These are phyloP conservation scores for Sordaria brevicollis DNA, from an alignment of 495 filamentous ascomycete genomes.

Conservation along the genomic window DNA sequence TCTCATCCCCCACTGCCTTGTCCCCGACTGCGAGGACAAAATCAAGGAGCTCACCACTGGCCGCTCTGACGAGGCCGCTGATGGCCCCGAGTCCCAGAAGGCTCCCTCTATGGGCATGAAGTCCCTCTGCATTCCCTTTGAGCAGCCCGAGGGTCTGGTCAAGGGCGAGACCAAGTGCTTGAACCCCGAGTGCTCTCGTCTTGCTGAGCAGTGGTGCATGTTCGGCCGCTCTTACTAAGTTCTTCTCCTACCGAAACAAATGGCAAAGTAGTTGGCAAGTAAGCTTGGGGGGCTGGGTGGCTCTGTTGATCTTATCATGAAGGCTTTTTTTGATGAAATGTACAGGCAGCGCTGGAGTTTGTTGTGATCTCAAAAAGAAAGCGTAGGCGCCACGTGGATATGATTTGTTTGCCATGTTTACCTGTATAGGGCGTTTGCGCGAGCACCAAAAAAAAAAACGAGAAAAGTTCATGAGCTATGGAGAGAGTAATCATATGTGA, in stretches of 20 bases:
- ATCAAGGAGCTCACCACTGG: conserved; percentile 84
- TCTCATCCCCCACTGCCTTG: conserved; percentile 75
- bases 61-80: conserved; percentile 53
- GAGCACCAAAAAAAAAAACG: background rate
- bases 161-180: conserved; percentile 78
- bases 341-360: background rate
- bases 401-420: background rate
- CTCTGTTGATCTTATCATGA: background rate
- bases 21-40: conserved; percentile 77
- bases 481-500: background rate
- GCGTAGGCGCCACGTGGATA: background rate
- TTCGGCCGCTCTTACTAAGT: conserved; percentile 61
- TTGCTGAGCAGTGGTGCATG: conserved; percentile 76
- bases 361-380: background rate
- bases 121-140: conserved; percentile 92
- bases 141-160: conserved; percentile 74
- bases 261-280: background rate
- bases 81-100: conserved; percentile 60
- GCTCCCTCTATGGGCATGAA: conserved; percentile 96
- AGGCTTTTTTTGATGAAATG: background rate
- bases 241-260: background rate
- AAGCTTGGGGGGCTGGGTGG: background rate
- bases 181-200: conserved; percentile 67
- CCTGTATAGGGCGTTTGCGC: background rate
- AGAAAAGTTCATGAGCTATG: background rate